phyloP scores from a whole-genome alignment of 139 green algal genomes.

The Zygnema cylindricum region DNA sequence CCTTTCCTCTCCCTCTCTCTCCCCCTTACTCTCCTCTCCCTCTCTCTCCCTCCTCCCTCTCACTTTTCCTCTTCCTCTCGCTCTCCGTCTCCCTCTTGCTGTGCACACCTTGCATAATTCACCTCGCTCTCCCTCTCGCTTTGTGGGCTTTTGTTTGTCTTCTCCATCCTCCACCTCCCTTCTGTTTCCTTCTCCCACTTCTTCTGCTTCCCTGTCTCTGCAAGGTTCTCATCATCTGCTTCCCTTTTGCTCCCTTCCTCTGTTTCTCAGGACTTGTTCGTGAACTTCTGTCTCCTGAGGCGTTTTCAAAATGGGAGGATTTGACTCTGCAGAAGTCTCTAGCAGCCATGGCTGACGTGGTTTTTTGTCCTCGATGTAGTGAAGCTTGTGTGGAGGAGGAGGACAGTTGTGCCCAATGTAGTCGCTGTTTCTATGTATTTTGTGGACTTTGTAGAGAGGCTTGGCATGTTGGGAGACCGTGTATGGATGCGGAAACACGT shows the following conservation, averaged over 20 bases:
- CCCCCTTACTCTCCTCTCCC: conserved; percentile 53
- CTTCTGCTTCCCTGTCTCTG: neutral
- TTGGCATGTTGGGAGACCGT: conserved; percentile 29
- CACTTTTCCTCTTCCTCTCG: neutral
- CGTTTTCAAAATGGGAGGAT: conserved; percentile 74
- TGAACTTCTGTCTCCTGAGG: conserved; percentile 49
- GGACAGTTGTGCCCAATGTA: conserved; percentile 50
- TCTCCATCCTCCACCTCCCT: neutral
- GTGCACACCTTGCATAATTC: conserved; percentile 9
- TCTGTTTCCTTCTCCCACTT: neutral
- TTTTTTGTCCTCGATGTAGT: conserved; percentile 85
- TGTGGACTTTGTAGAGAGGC: conserved; percentile 36
- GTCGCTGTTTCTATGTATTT: conserved; percentile 56
- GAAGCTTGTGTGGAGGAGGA: conserved; percentile 75
- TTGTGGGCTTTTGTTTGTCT: too few relatives aligned
- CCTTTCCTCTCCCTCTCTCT: neutral
- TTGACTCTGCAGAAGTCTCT: conserved; percentile 79
- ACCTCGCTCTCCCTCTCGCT: neutral
- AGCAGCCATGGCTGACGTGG: conserved; percentile 80
- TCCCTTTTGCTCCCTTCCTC: neutral
- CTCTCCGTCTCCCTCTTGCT: conserved; percentile 27
- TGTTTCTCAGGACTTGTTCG: conserved; percentile 23
- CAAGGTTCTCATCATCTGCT: conserved; percentile 46
- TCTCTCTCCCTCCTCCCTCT: neutral
- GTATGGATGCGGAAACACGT: conserved; percentile 13